Conservation (phyloP, 768 basidiomycete genomes). For the Lepiota subincarnata region DNA sequence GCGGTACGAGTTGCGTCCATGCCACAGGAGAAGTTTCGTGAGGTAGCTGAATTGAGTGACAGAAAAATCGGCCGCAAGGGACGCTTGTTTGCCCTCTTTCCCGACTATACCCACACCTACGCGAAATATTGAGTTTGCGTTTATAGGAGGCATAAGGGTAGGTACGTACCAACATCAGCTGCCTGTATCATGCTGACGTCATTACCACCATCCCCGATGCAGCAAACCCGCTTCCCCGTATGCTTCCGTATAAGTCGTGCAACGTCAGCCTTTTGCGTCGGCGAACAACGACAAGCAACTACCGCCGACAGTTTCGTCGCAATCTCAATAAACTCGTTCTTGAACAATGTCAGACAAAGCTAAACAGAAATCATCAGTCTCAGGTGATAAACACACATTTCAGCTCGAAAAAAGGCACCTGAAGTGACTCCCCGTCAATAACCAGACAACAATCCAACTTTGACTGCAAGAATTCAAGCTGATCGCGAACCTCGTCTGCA, state of each 20-base stretch:
- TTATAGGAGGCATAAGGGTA: not conserved
- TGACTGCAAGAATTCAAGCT: conserved; percentile 90
- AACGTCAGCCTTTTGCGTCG: conserved; percentile 98
- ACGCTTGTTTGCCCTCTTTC: conserved; percentile 98
- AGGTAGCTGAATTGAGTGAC: conserved; percentile 95
- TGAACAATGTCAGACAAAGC: conserved; percentile 89
- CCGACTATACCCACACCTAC: conserved; percentile 95
- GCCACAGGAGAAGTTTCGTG: conserved; percentile 97
- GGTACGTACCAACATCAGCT: conserved; percentile 86
- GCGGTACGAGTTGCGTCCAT: conserved; percentile 97
- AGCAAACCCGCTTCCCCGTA: conserved; percentile 95
- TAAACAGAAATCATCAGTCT: conserved; percentile 25
- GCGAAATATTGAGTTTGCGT: not conserved
- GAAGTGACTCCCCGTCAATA: conserved; percentile 95
- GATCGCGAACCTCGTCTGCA: conserved; percentile 73
- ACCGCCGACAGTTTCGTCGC: conserved; percentile 95
- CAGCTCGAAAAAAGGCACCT: conserved; percentile 45
- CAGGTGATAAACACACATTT: not conserved
- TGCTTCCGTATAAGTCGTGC: conserved; percentile 86
- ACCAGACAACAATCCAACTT: conserved; percentile 98
- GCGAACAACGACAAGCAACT: conserved; percentile 96
- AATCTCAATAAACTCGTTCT: conserved; percentile 93
- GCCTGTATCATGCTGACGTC: conserved; percentile 99
- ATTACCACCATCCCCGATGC: conserved; percentile 98
- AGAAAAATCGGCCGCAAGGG: conserved; percentile 97